Percentiles rank a stretch among this genome's conserved stretches.
These are phyloP conservation scores for Leishmania gerbilli DNA, from an alignment of 208 protist species.

Conservation along the genomic window DNA sequence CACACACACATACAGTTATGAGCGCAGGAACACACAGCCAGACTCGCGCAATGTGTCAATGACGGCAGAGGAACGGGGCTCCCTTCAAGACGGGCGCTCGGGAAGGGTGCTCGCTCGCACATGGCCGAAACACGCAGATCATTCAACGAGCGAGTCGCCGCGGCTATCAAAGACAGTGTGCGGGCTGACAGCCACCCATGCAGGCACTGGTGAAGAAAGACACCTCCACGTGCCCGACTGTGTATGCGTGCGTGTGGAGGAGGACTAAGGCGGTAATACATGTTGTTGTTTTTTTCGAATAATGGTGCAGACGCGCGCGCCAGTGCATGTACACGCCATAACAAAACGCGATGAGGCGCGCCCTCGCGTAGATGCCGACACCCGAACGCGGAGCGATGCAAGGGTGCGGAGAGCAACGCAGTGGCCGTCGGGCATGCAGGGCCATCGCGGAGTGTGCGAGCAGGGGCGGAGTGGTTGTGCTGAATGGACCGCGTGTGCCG, in stretches of 20 bases:
- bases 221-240: not conserved
- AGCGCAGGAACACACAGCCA: not conserved
- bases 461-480: not conserved
- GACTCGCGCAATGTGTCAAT: not conserved
- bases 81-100: not conserved
- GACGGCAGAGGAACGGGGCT: not conserved
- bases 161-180: not conserved
- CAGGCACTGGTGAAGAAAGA: not conserved
- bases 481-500: not conserved
- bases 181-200: not conserved
- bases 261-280: not conserved
- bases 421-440: not conserved
- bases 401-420: not conserved
- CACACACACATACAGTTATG: too few relatives aligned
- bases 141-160: not conserved
- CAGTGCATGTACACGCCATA: not conserved
- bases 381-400: not conserved
- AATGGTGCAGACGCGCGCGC: not conserved
- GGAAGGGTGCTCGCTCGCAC: not conserved
- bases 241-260: not conserved
- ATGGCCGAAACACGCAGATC: not conserved
- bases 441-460: not conserved
- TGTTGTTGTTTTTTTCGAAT: slow-evolving; percentile 1
- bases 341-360: not conserved
- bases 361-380: not conserved